phyloP scores from a whole-genome alignment of 2,329 filamentous ascomycete species.

The Ambrosiella cleistominuta region DNA sequence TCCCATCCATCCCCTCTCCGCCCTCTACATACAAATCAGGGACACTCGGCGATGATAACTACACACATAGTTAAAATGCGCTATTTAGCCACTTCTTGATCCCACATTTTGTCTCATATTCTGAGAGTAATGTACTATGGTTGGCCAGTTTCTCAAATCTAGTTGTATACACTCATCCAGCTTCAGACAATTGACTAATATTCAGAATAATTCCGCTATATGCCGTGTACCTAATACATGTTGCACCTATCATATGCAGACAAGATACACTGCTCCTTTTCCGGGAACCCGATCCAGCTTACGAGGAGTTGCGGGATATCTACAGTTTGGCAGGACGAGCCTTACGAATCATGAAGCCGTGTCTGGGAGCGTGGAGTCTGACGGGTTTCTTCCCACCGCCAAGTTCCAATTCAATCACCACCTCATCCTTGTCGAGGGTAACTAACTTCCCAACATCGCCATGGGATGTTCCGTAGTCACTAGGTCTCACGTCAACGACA shows the following conservation, averaged over 20 bases:
- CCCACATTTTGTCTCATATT: too few relatives aligned
- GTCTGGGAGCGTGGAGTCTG: constrained; percentile 42
- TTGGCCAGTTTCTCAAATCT: too few relatives aligned
- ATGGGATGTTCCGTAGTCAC: constrained; percentile 41
- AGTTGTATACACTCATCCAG: too few relatives aligned
- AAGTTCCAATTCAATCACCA: constrained; percentile 40
- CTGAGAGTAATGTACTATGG: too few relatives aligned
- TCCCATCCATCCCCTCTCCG: background rate
- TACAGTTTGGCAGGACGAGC: background rate
- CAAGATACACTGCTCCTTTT: background rate
- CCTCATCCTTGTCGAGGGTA: constrained; percentile 32
- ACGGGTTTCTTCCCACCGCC: constrained; percentile 25
- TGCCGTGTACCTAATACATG: background rate
- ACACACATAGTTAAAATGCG: background rate
- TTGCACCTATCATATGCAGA: background rate
- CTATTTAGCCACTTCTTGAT: too few relatives aligned
- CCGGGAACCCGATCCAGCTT: background rate
- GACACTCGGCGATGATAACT: background rate
- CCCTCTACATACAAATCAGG: background rate
- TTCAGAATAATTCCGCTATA: background rate
- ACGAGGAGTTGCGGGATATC: background rate
- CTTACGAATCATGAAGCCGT: constrained; percentile 35
- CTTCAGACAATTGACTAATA: background rate
- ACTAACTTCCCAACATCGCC: constrained; percentile 40
- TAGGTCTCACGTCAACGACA: constrained; percentile 40